A percentile compares a stretch with the other conserved stretches of the same genome.
phyloP scores from a whole-genome alignment of 164 flowering plant genomes.

The Nymphaea colorata region DNA sequence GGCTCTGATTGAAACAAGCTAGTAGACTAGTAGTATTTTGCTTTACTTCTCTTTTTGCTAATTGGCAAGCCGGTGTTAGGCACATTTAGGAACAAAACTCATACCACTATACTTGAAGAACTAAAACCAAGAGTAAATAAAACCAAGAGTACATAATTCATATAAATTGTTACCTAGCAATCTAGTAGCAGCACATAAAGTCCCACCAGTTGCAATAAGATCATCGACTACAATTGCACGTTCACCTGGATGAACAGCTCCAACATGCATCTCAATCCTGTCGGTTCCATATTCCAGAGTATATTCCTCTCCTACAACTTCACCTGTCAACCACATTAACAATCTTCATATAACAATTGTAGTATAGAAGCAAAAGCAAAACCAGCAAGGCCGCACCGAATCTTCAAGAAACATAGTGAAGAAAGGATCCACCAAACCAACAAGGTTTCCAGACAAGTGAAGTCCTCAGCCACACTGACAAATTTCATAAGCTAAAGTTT shows the following conservation, averaged over 20 bases:
- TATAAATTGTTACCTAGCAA: conserved; percentile 47
- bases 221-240: conserved; percentile 83
- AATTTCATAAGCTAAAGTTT: too few species aligned
- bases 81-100: too few species aligned
- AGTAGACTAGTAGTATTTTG: too few species aligned
- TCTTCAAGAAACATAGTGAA: background rate
- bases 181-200: conserved; percentile 69
- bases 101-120: too few species aligned
- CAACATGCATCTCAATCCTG: conserved; percentile 89
- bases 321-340: conserved; percentile 32
- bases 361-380: background rate
- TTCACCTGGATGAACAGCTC: conserved; percentile 84
- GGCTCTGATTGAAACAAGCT: too few species aligned
- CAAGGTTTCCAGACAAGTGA: too few species aligned
- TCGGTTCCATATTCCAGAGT: conserved; percentile 94
- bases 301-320: conserved; percentile 87
- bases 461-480: too few species aligned
- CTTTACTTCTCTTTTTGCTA: too few species aligned
- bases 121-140: background rate
- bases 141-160: background rate
- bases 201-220: conserved; percentile 96
- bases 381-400: background rate
- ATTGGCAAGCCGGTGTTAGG: too few species aligned
- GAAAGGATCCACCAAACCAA: background rate
- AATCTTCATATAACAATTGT: background rate